Evolutionary conservation across 805 yeast genomes (phyloP), one percentile per base, ranked within the genome.

Genomic region (Candida pseudoglaebosa): DNA sequence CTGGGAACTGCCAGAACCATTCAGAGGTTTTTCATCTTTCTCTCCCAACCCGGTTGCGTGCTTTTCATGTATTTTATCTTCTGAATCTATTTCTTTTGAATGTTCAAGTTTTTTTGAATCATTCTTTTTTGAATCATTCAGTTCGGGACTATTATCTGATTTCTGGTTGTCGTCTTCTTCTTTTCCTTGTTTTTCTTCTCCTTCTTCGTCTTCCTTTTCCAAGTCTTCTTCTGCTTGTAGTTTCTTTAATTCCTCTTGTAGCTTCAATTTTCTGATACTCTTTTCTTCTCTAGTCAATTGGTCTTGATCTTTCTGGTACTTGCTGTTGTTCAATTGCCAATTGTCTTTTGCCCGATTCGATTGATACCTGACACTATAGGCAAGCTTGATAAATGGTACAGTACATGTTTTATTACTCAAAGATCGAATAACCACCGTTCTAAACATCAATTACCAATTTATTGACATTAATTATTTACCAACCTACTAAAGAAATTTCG

Each of bases 151-250:
- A 9, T 24, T 24, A 10, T 32, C 31, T 21, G 17, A 12, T 22
- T 30, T 18, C n/a, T n/a, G n/a, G n/a, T n/a, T 3, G 24, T 7
- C 5, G 29, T 10, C 13, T 9, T 39, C 28, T 34, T 28, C 21
- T 33, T 30, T 21, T 32, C 38, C 22, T 22, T 22, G 19, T 20
- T 24, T 13, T 18, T 38, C 29, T 36, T 39, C 36, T 39, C 33
- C 22, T 26, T 24, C 18, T 28, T 38, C 22, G 34, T 34, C 34
- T 20, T 41, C 40, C 28, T 35, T 15, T 20, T 26, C 24, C 32
- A 38, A 36, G 16, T 40, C 46, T 13, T 35, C 37, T 17, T 30
- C 44, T 16, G 37, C 28, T 17, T 43, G 33, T 38, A 39, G 39
- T 34, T 40, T 35, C 28, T 33, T 28, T 12, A 37, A 19, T 24